A percentile compares a stretch with the other conserved stretches of the same genome.
Evolutionary conservation across 257 asterid genomes (phyloP).

Genomic region (Gentiana dahurica): DNA sequence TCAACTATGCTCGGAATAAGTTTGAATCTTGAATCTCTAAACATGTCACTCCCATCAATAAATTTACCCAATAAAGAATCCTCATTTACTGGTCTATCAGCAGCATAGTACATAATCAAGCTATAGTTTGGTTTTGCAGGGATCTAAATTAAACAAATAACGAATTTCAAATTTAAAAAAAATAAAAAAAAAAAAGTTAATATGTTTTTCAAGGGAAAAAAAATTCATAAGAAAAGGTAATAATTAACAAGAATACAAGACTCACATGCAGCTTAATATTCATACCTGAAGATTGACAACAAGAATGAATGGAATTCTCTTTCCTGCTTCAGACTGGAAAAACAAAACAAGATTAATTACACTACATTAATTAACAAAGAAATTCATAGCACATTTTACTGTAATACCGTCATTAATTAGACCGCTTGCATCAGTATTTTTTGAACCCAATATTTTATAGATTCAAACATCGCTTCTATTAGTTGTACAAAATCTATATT

Average conservation of each 20-base stretch:
- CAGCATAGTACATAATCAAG: constrained; percentile 85
- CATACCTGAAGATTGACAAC: constrained; percentile 83
- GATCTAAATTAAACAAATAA: constrained; percentile 49
- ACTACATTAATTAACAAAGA: neutral
- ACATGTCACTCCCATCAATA: constrained; percentile 73
- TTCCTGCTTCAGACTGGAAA: constrained; percentile 77
- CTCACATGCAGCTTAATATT: no score
- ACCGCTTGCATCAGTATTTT: no score
- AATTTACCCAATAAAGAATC: constrained; percentile 75
- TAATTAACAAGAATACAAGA: no score
- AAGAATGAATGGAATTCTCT: constrained; percentile 69
- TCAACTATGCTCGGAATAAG: constrained; percentile 93
- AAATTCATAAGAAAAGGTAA: no score
- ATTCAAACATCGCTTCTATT: no score
- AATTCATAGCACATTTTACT: no score
- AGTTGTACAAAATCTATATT: no score
- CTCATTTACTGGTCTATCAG: constrained; percentile 76
- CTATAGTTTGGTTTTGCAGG: constrained; percentile 97
- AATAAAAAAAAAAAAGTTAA: neutral
- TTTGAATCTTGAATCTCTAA: constrained; percentile 94
- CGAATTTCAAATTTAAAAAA: constrained; percentile 2
- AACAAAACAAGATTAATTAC: constrained; percentile 19
- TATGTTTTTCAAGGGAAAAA: no score
- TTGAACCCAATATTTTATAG: no score
- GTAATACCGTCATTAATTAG: no score